Evolutionary conservation across 2,329 filamentous ascomycete genomes (phyloP).

Genomic region (Xenoacremonium recifei): DNA sequence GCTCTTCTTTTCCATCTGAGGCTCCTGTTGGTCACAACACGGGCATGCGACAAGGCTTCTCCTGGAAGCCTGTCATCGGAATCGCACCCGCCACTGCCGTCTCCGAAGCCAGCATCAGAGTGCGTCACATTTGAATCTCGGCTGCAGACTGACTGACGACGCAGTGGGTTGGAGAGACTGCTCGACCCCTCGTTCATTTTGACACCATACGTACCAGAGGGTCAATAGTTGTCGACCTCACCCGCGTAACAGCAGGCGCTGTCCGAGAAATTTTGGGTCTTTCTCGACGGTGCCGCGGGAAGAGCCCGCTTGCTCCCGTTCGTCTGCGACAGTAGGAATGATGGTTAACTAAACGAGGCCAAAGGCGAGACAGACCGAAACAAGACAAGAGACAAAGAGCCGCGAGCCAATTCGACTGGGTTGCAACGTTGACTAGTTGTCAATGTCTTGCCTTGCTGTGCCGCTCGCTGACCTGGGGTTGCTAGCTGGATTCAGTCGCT

Average conservation of each 20-base stretch:
- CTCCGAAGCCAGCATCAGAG: not conserved
- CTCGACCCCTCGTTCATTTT: too few species aligned
- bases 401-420: not conserved
- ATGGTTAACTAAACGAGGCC: not conserved
- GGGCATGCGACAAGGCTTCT: not conserved
- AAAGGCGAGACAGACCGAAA: constrained; percentile 2
- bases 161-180: not conserved
- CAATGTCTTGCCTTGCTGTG: too few species aligned
- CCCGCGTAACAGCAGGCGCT: not conserved
- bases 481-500: too few species aligned
- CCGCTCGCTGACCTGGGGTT: too few species aligned
- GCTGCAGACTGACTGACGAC: not conserved
- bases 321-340: not conserved
- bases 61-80: not conserved
- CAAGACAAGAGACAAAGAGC: constrained; percentile 4
- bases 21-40: not conserved
- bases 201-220: too few species aligned
- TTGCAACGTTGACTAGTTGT: constrained; percentile 1
- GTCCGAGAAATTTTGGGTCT: not conserved
- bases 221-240: too few species aligned
- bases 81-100: not conserved
- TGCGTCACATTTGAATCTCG: not conserved
- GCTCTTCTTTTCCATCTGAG: not conserved
- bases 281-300: not conserved
- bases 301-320: not conserved